Conservation (phyloP, 1,284 basidiomycete species). For the Moesziomyces sp. region DNA sequence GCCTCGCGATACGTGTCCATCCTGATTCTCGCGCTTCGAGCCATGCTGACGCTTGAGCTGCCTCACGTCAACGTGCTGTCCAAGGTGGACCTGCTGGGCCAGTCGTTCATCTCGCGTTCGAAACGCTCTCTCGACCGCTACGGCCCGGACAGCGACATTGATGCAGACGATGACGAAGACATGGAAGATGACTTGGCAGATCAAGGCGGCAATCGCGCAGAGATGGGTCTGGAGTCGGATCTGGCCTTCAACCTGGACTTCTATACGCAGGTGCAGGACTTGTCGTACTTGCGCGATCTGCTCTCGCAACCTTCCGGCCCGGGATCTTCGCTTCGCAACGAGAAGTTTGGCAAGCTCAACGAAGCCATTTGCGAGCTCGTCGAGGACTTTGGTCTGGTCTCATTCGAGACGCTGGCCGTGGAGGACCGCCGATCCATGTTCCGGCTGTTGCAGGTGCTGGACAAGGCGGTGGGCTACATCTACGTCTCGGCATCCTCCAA, state of each 20-base stretch:
- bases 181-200: background rate
- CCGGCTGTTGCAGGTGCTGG: conserved; percentile 57
- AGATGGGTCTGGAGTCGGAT: conserved; percentile 24
- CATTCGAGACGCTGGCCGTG: conserved; percentile 90
- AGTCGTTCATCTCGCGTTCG: conserved; percentile 26
- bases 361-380: conserved; percentile 89
- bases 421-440: conserved; percentile 65
- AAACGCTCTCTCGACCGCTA: conserved; percentile 30
- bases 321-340: conserved; percentile 37
- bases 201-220: background rate
- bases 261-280: conserved; percentile 97
- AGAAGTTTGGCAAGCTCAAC: conserved; percentile 73
- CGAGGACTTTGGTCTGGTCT: conserved; percentile 92
- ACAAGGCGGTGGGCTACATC: conserved; percentile 65
- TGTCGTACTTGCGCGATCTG: conserved; percentile 84
- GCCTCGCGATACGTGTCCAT: conserved; percentile 94
- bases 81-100: conserved; percentile 85
- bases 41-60: conserved; percentile 97
- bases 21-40: conserved; percentile 87
- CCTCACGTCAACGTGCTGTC: conserved; percentile 97
- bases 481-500: conserved; percentile 28
- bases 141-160: conserved; percentile 20
- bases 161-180: conserved; percentile 14
- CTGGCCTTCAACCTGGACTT: conserved; percentile 93
- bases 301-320: conserved; percentile 69